Conservation (phyloP, 164 flowering plant genomes). For the Piper longum region DNA sequence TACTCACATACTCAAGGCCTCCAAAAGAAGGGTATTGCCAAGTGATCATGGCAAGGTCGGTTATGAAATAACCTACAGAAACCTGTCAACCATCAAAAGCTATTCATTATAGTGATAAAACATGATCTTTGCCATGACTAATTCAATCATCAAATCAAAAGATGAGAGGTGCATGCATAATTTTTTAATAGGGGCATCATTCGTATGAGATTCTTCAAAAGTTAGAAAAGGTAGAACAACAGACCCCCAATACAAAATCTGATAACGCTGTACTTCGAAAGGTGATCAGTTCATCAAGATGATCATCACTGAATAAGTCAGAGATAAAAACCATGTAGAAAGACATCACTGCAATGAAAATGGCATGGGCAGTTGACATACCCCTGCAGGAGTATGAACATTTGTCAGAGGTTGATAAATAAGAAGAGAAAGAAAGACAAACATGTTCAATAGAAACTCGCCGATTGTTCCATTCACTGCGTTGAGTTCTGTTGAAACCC, state of each 20-base stretch:
- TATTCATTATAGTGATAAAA: background rate
- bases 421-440: no score
- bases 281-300: conserved; percentile 30
- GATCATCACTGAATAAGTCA: conserved; percentile 54
- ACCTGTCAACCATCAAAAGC: conserved; percentile 32
- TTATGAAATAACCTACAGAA: conserved; percentile 83
- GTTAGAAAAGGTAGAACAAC: background rate
- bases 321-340: conserved; percentile 84
- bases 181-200: no score
- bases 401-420: background rate
- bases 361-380: conserved; percentile 77
- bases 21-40: conserved; percentile 94
- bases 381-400: conserved; percentile 38
- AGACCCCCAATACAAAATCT: conserved; percentile 62
- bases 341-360: conserved; percentile 58
- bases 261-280: conserved; percentile 70
- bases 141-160: background rate
- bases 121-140: background rate
- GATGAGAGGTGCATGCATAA: background rate
- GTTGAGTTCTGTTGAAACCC: conserved; percentile 59
- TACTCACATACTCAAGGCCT: conserved; percentile 91
- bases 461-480: conserved; percentile 91
- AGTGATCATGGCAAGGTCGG: conserved; percentile 78
- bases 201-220: no score
- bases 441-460: conserved; percentile 11